Percentiles rank a stretch among this genome's conserved stretches.
phyloP scores from a whole-genome alignment of 208 protist genomes.

The Trypanosomatidae sp. region DNA sequence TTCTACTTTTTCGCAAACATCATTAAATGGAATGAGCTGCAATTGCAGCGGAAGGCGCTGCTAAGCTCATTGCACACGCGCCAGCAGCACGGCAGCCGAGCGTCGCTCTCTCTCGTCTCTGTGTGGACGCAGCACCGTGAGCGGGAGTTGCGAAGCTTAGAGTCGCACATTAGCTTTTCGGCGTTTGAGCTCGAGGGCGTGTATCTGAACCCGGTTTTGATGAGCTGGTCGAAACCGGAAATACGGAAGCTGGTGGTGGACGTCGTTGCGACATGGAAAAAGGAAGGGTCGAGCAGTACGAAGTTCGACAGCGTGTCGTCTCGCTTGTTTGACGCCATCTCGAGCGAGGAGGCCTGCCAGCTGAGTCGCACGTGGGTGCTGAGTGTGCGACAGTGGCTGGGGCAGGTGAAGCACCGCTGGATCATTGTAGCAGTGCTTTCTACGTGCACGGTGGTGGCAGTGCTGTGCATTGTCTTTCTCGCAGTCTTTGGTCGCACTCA shows the following conservation, averaged over 20 bases:
- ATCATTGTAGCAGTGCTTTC: conserved; percentile 25
- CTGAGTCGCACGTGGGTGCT: conserved; percentile 47
- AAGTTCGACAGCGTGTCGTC: conserved; percentile 52
- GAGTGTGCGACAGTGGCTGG: conserved; percentile 45
- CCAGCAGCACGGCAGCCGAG: conserved; percentile 12
- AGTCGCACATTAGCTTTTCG: conserved; percentile 36
- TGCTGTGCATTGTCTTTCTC: conserved; percentile 48
- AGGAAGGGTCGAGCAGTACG: conserved; percentile 33
- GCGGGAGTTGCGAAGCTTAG: conserved; percentile 27
- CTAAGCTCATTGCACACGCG: too few species aligned
- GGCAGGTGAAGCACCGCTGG: conserved; percentile 18
- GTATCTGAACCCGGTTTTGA: conserved; percentile 40
- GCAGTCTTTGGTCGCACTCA: conserved; percentile 29
- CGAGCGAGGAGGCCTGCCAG: conserved; percentile 32
- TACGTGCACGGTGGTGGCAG: too few species aligned
- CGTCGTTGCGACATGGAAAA: conserved; percentile 46
- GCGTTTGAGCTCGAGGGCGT: conserved; percentile 44
- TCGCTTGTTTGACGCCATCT: conserved; percentile 51
- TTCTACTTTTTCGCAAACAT: conserved; percentile 68
- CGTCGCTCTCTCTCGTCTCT: conserved; percentile 21
- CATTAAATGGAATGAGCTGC: conserved; percentile 61
- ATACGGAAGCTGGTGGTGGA: conserved; percentile 34
- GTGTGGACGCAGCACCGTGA: conserved; percentile 23
- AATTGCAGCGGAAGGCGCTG: conserved; percentile 19
- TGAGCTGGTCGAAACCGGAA: conserved; percentile 44